Base-by-base conservation (phyloP, 306 rosid genomes). In the Morella rubra region DNA sequence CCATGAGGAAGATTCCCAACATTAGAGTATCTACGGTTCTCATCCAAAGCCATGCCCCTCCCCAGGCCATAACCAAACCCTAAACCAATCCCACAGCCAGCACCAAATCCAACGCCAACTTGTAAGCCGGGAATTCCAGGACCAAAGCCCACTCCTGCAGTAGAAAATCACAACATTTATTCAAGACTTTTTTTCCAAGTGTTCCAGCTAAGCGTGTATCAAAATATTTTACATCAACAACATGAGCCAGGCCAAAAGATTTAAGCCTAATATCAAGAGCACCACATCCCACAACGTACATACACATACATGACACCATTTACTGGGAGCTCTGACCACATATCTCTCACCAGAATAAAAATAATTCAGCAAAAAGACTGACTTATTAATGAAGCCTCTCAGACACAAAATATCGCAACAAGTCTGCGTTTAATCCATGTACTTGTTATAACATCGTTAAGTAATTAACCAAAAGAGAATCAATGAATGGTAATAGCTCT, bases 1-100 rank as follows among this genome's bases (percentile, higher is more conserved):
- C 78, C 82, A 50, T 46, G 69, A 11, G 87, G 78, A 22, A 84
- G 81, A 77, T 84, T 85, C 73, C 93, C 97, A 56, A 91, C 84
- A 74, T 92, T 94, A 44, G 97, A 85, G 86, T 87, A 86, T 80
- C 87, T 87, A 51, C 76, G 84, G 74, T 75, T 54, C 47, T 87
- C 90, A 84, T 94, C 96, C 69, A 84, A 89, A 22, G 97, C 95
- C 44, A 90, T 67, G 76, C 98, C 98, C 78, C 81, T 92, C 15
- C 98, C 98, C n/a, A 85, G 24, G 54, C 96, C 98, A 76, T 94
- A 94, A 69, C 98, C 98, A 79, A 92, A 92, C 65, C 98, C 97
- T 60, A 94, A 37, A 41, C 97, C 96, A 83, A 90, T 83, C 60
- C 98, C 97, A 68, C 97, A 94, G 52, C 97, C 97, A 77, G 89